These are phyloP conservation scores for Helianthus annuus DNA, from an alignment of 129 eudicot species.

Conservation along the genomic window HanXRQr2.0-SUNRISE NC_035442.2:114084021-114084520, in stretches of 20 bases:
- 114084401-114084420: slow-evolving; percentile 47
- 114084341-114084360: slow-evolving; percentile 80
- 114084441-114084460: not conserved
- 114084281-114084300: slow-evolving; percentile 27
- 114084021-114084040: not conserved
- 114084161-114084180: slow-evolving; percentile 15
- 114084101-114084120: not conserved
- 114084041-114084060: not conserved
- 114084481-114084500: slow-evolving; percentile 92
- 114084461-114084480: not conserved
- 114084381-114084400: slow-evolving; percentile 93
- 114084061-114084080: not conserved
- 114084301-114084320: slow-evolving; percentile 73
- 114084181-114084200: slow-evolving; percentile 22
- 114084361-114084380: slow-evolving; percentile 92
- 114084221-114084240: slow-evolving; percentile 13
- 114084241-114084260: slow-evolving; percentile 6
- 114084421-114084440: not conserved
- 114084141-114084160: slow-evolving; percentile 2
- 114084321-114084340: slow-evolving; percentile 79
- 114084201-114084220: slow-evolving; percentile 28
- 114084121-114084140: slow-evolving; percentile 21
- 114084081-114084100: not conserved
- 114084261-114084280: slow-evolving; percentile 20
- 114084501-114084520: slow-evolving; percentile 77